A percentile compares a stretch with the other conserved stretches of the same genome.
Evolutionary conservation across 768 basidiomycete species (phyloP).

Genomic region (Clavulina sp.): DNA sequence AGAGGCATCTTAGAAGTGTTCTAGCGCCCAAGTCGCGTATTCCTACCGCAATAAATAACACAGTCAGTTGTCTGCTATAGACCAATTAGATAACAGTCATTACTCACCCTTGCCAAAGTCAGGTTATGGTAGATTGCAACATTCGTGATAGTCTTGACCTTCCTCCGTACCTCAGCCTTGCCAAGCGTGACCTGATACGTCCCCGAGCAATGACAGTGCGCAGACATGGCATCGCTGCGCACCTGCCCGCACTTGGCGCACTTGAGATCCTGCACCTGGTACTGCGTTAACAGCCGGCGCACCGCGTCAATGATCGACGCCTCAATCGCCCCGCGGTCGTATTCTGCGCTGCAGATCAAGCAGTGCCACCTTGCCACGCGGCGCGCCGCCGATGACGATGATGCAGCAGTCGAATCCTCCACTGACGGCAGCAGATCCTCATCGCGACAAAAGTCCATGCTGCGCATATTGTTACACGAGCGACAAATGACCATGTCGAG

Average conservation of each 20-base stretch:
- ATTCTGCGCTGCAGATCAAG: constrained; percentile 59
- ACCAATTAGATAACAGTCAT: background rate
- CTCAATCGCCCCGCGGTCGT: constrained; percentile 79
- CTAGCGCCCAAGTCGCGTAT: no score
- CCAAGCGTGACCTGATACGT: constrained; percentile 55
- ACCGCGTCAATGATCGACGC: constrained; percentile 67
- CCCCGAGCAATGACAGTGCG: constrained; percentile 80
- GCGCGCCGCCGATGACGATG: background rate
- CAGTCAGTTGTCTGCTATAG: no score
- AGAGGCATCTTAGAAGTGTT: no score
- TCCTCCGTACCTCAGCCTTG: constrained; percentile 52
- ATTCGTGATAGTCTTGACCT: constrained; percentile 67
- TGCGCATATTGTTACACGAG: constrained; percentile 66
- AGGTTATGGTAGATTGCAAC: constrained; percentile 62
- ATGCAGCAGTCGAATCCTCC: constrained; percentile 15
- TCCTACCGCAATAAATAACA: no score
- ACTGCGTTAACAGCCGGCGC: constrained; percentile 47
- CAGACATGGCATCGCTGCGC: constrained; percentile 71
- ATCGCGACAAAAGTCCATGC: constrained; percentile 94
- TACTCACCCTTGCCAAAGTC: constrained; percentile 41
- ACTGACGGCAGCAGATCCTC: constrained; percentile 62
- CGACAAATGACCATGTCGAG: constrained; percentile 76
- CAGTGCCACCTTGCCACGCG: constrained; percentile 40
- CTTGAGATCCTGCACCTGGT: constrained; percentile 76
- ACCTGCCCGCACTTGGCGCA: constrained; percentile 85